These are phyloP conservation scores for Torulaspora microellipsoides DNA, from an alignment of 805 yeast species.

Conservation along the genomic window DNA sequence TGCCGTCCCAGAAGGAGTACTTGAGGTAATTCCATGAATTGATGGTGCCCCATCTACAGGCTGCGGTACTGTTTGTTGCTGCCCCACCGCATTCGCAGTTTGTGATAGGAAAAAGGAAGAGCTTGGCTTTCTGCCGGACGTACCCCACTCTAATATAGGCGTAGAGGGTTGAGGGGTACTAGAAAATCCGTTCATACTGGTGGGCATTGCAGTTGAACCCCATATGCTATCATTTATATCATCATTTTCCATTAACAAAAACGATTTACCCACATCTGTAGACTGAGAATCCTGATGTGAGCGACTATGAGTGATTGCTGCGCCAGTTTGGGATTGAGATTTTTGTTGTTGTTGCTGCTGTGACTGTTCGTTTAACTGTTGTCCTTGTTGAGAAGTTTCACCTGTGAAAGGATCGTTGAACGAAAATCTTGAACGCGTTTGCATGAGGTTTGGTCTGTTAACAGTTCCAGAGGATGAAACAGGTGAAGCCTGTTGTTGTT, in stretches of 20 bases:
- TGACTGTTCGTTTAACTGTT: constrained; percentile 12
- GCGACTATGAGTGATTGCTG: constrained; percentile 10
- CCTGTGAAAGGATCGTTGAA: constrained; percentile 60
- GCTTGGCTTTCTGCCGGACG: constrained; percentile 24
- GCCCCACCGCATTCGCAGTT: constrained; percentile 5
- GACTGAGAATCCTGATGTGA: constrained; percentile 18
- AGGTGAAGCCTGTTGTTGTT: constrained; percentile 18
- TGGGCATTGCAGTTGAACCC: constrained; percentile 32
- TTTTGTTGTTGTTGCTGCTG: constrained; percentile 11
- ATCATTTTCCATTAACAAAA: constrained; percentile 39
- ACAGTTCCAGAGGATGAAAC: constrained; percentile 33
- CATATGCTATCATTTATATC: constrained; percentile 35
- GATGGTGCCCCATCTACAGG: constrained; percentile 11
- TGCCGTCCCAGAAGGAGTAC: constrained; percentile 15
- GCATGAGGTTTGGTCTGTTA: constrained; percentile 52
- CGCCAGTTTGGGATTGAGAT: constrained; percentile 4
- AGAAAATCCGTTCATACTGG: constrained; percentile 29
- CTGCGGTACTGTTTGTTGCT: constrained; percentile 5
- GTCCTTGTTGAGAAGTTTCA: constrained; percentile 20
- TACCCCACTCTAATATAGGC: constrained; percentile 33
- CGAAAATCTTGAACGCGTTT: constrained; percentile 62
- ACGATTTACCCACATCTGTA: constrained; percentile 40
- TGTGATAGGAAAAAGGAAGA: constrained; percentile 24
- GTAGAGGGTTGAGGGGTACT: constrained; percentile 29
- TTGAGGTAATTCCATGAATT: constrained; percentile 10